Percentiles rank a stretch among this genome's conserved stretches.
phyloP scores from a whole-genome alignment of 345 rosid species.

The Gynandropsis gynandra region DNA sequence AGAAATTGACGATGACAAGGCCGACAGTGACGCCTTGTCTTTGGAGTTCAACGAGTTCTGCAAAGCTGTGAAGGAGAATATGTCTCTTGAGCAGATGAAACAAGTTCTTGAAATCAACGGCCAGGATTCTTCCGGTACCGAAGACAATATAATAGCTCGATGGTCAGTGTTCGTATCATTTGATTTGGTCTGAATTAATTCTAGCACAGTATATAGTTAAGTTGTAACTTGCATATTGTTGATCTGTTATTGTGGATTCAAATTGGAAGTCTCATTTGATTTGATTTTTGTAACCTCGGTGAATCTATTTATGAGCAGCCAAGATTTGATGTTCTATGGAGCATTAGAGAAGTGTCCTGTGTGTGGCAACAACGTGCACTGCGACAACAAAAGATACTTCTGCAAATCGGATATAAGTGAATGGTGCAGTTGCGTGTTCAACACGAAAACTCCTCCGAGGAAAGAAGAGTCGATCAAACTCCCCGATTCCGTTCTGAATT shows the following conservation, averaged over 20 bases:
- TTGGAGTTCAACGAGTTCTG: constrained; percentile 52
- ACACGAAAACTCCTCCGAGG: constrained; percentile 50
- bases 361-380: constrained; percentile 44
- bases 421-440: constrained; percentile 75
- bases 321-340: constrained; percentile 61
- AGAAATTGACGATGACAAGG: constrained; percentile 29
- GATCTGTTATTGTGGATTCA: too few relatives aligned
- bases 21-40: constrained; percentile 26
- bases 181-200: too few relatives aligned
- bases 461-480: constrained; percentile 41
- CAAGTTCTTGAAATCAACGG: constrained; percentile 54
- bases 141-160: constrained; percentile 24
- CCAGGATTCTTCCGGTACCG: constrained; percentile 51
- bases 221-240: too few relatives aligned
- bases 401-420: constrained; percentile 71
- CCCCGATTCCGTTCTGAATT: constrained; percentile 45
- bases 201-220: too few relatives aligned
- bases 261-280: too few relatives aligned
- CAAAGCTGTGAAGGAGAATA: constrained; percentile 41
- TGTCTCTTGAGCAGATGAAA: constrained; percentile 51
- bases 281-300: too few relatives aligned
- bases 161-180: constrained; percentile 18
- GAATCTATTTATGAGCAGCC: constrained; percentile 30
- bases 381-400: constrained; percentile 36
- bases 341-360: constrained; percentile 52